Evolutionary conservation across 2,329 filamentous ascomycete genomes (phyloP).

Genomic region (Didymellaceae sp.): DNA sequence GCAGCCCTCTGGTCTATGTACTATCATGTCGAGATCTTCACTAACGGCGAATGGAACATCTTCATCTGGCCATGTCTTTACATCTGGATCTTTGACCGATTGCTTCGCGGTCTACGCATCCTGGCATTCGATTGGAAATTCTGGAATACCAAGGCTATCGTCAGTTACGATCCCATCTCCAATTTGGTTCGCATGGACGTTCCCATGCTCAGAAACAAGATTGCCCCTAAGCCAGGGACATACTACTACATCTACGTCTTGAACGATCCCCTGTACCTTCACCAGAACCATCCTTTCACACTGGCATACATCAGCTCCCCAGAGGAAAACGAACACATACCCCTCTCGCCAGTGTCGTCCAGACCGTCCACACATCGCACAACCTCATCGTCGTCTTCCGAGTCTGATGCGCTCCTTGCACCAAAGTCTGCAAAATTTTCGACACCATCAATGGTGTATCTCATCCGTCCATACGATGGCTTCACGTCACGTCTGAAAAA

Average conservation of each 20-base stretch:
- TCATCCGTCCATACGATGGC: constrained; percentile 59
- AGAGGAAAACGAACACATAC: constrained; percentile 5
- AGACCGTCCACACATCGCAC: constrained; percentile 17
- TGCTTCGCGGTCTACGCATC: constrained; percentile 54
- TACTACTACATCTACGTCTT: constrained; percentile 60
- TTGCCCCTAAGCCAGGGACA: constrained; percentile 53
- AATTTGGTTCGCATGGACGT: constrained; percentile 59
- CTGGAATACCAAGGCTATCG: constrained; percentile 47
- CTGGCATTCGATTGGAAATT: constrained; percentile 52
- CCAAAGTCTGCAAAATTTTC: neutral
- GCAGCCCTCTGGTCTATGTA: constrained; percentile 60
- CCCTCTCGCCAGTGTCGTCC: constrained; percentile 19
- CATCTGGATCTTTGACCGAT: constrained; percentile 60
- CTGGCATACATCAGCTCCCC: constrained; percentile 28
- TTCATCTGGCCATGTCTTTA: constrained; percentile 59
- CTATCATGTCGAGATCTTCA: constrained; percentile 62
- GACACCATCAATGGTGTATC: constrained; percentile 51
- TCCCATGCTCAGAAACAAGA: constrained; percentile 40
- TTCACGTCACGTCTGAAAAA: constrained; percentile 56
- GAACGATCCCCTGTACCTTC: constrained; percentile 52
- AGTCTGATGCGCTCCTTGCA: constrained; percentile 40
- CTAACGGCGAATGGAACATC: constrained; percentile 54
- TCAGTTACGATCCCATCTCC: constrained; percentile 52
- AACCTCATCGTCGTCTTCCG: constrained; percentile 25
- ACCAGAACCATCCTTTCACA: constrained; percentile 59